Evolutionary conservation across 306 rosid genomes (phyloP), one percentile per base, ranked within the genome.

Genomic region (Gastrolobium bilobum): DNA sequence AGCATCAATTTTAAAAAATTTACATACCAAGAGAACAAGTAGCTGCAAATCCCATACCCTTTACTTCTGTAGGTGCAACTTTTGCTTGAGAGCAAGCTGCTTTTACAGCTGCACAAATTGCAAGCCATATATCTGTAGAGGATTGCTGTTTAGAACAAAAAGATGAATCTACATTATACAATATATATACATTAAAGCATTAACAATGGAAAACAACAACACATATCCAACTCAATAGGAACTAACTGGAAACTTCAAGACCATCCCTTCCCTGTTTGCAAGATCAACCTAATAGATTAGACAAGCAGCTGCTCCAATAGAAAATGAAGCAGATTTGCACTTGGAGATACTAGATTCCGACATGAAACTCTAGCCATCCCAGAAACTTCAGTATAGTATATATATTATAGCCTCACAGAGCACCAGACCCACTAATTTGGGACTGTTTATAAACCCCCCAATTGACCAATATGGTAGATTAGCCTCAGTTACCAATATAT

Each of bases 111-210:
- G 90, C 94, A 84, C 98, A 87, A 70, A 95, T 88, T 47, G 99
- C 96, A 79, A 81, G 99, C 99, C 99, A 95, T 74, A 95, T 95
- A 87, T 92, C 99, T 13, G 99, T 92, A 54, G 99, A 95, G 71
- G 98, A 95, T 95, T 95, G 99, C 99, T 95, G 94, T 76, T 76
- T 86, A 65, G 67, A 60, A 70, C 71, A 78, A 78, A 77, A 53
- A 61, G 64, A 79, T 71, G 72, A 53, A 60, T 81, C 73, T 48
- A 75, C 71, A 78, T 79, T 71, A 77, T 20, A 52, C 62, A 30
- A 54, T 46, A 35, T 20, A 6, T 42, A 4, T 10, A 6, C 2
- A 15, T 20, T 46, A 34, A 73, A 43, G 50, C 43, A 64, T 26
- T 26, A 35, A 71, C 63, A 77, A 2, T 13, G 53, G 9, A 70